Evolutionary conservation across 805 yeast species (phyloP).

Genomic region (Sugiyamaella boreocaroliniensis): DNA sequence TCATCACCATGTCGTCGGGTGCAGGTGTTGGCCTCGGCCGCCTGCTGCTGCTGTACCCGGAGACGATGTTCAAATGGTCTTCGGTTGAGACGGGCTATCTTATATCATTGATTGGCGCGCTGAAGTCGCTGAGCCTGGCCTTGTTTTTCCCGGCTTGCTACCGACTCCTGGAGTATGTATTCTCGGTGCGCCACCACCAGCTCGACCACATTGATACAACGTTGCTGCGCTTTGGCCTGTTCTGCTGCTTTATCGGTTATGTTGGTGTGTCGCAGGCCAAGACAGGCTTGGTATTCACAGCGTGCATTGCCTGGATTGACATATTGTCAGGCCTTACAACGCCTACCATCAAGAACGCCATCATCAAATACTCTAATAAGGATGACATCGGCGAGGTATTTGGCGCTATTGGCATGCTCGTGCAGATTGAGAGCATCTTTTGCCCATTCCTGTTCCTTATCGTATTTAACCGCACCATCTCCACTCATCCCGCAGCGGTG

Average conservation of each 20-base stretch:
- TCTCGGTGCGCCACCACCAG: slow-evolving; percentile 3
- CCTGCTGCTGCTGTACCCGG: slow-evolving; percentile 24
- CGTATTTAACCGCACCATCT: slow-evolving; percentile 17
- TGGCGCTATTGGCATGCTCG: slow-evolving; percentile 22
- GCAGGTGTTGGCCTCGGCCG: slow-evolving; percentile 13
- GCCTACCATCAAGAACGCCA: slow-evolving; percentile 20
- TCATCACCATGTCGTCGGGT: slow-evolving; percentile 10
- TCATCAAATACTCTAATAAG: slow-evolving; percentile 22
- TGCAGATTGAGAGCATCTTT: slow-evolving; percentile 14
- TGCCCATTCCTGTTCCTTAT: slow-evolving; percentile 15
- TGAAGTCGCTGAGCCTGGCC: slow-evolving; percentile 20
- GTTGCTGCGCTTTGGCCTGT: slow-evolving; percentile 17
- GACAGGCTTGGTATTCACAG: slow-evolving; percentile 12
- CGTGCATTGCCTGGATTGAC: slow-evolving; percentile 11
- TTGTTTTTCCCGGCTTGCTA: slow-evolving; percentile 20
- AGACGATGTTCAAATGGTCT: slow-evolving; percentile 27
- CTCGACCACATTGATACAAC: slow-evolving; percentile 20
- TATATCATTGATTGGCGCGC: slow-evolving; percentile 23
- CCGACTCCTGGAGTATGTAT: slow-evolving; percentile 7
- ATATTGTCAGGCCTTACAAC: slow-evolving; percentile 15
- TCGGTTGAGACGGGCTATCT: slow-evolving; percentile 29
- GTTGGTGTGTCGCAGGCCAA: slow-evolving; percentile 16
- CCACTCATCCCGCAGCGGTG: slow-evolving; percentile 14
- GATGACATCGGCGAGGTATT: slow-evolving; percentile 22
- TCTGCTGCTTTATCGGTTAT: slow-evolving; percentile 13